A percentile compares a stretch with the other conserved stretches of the same genome.
Conservation (phyloP, 495 filamentous ascomycete genomes). For the Penicillium manginii region DNA sequence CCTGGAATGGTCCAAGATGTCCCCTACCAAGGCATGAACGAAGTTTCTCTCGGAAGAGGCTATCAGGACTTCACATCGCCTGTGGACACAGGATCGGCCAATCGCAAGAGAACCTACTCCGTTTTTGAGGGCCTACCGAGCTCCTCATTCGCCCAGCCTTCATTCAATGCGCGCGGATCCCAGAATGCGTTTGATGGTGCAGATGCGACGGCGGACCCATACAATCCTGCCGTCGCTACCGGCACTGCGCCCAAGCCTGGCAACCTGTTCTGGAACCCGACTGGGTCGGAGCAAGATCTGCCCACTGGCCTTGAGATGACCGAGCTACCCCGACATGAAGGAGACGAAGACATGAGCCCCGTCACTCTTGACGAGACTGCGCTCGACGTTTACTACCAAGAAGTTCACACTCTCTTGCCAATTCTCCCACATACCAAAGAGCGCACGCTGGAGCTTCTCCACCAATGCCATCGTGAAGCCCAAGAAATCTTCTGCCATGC, state of each 20-base stretch:
- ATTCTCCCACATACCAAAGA: conserved; percentile 70
- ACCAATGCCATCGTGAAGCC: conserved; percentile 60
- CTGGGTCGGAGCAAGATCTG: conserved; percentile 41
- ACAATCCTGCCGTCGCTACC: conserved; percentile 34
- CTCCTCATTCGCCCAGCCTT: conserved; percentile 49
- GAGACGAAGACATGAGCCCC: conserved; percentile 45
- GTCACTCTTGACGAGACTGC: conserved; percentile 49
- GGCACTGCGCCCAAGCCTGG: conserved; percentile 39
- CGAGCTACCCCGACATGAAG: conserved; percentile 39
- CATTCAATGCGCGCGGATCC: conserved; percentile 46
- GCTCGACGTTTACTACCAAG: conserved; percentile 55
- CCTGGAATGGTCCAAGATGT: conserved; percentile 52
- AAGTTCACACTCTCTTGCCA: conserved; percentile 75
- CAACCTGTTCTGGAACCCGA: conserved; percentile 44
- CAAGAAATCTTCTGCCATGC: conserved; percentile 75
- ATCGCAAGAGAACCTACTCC: conserved; percentile 60
- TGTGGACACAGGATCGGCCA: conserved; percentile 41
- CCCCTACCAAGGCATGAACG: conserved; percentile 51
- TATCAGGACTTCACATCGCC: conserved; percentile 57
- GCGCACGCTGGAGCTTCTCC: conserved; percentile 62
- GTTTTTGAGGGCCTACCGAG: conserved; percentile 56
- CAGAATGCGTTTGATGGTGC: conserved; percentile 44
- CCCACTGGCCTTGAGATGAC: conserved; percentile 41
- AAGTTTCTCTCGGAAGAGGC: conserved; percentile 45
- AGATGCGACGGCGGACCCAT: conserved; percentile 50